Base-by-base conservation (phyloP, 1,284 basidiomycete species). In the Takashimella koratensis region DNA sequence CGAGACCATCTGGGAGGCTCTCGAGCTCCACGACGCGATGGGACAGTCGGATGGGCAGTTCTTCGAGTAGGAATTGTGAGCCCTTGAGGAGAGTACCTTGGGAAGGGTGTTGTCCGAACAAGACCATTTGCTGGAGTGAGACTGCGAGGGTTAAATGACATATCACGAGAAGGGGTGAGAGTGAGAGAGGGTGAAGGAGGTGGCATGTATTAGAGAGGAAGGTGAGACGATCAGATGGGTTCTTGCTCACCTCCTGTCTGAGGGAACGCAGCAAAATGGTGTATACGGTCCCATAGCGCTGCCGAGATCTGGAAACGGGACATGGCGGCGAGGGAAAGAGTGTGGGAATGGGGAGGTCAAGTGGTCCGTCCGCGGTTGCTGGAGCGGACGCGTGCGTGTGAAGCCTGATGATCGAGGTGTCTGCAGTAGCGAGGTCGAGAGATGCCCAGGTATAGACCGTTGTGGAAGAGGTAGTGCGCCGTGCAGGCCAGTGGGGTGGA, bases 21-120 rank as follows among this genome's bases (percentile, higher is more conserved):
- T 98, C 92, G 39, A 99, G 84, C 78, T 99, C 95, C 72, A 95
- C 94, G 41, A 96, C 93, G 30, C 96, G 84, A 73, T 99, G 95
- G 0, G 94, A 93, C 16, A 99, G 83, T 26, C 95, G 85, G 10
- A 99, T 89, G 0, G 95, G 95, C 0, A 98, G 81, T 56, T 75
- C 78, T 59, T 88, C 87, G 56, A 85, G 81, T 10, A 92, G 81
- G 75, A 91, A 92, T 68, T 90, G 86, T 53, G 86, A 86, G 0
- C 88, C 90, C 74, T 87, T 86, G 46, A 92, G 78, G n/a, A 93
- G 78, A 0, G 90, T 93, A 0, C 90, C 90, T 71, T 91, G 88
- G 42, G 85, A 86, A 1, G 89, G 88, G 66, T 91, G 88, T 78
- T 90, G 86, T 3, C 89, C 88, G 71, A 88, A 90, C 44, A 87